phyloP scores from a whole-genome alignment of 2,329 filamentous ascomycete species.

The Monilinia fructigena region DNA sequence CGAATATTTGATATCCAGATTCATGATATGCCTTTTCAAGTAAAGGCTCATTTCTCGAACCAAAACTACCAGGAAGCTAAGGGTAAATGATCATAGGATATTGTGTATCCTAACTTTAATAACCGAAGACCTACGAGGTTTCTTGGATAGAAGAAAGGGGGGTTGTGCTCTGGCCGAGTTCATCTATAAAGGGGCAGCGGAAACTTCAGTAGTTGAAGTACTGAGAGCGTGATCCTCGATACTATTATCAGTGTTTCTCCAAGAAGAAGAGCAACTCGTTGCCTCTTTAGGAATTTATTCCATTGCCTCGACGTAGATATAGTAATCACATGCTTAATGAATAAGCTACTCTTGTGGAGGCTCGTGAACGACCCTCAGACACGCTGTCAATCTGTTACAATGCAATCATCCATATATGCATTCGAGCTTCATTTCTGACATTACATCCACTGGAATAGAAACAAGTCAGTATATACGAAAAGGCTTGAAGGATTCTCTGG shows the following conservation, averaged over 20 bases:
- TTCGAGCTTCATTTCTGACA: slow-evolving; percentile 20
- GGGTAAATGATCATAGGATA: too few relatives aligned
- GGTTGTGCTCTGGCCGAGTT: not conserved
- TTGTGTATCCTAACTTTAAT: too few relatives aligned
- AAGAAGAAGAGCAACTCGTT: not conserved
- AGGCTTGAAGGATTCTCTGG: not conserved
- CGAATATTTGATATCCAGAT: too few relatives aligned
- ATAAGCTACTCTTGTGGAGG: not conserved
- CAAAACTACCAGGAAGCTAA: too few relatives aligned
- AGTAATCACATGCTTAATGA: not conserved
- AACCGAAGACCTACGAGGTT: too few relatives aligned
- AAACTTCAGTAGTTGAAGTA: too few relatives aligned
- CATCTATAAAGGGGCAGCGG: not conserved
- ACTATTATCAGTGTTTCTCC: not conserved
- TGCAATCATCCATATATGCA: slow-evolving; percentile 8
- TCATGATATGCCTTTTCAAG: too few relatives aligned
- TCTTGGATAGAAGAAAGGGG: too few relatives aligned
- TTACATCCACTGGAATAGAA: slow-evolving; percentile 13
- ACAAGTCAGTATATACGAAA: not conserved
- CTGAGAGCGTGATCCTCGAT: not conserved
- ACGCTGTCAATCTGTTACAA: not conserved
- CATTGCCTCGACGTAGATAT: not conserved
- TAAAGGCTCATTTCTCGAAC: too few relatives aligned
- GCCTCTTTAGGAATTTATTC: not conserved
- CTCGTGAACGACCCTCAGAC: too few relatives aligned